Evolutionary conservation across 2,329 filamentous ascomycete species (phyloP), one percentile per base, ranked within the genome.

Genomic region (Cladophialophora exuberans): DNA sequence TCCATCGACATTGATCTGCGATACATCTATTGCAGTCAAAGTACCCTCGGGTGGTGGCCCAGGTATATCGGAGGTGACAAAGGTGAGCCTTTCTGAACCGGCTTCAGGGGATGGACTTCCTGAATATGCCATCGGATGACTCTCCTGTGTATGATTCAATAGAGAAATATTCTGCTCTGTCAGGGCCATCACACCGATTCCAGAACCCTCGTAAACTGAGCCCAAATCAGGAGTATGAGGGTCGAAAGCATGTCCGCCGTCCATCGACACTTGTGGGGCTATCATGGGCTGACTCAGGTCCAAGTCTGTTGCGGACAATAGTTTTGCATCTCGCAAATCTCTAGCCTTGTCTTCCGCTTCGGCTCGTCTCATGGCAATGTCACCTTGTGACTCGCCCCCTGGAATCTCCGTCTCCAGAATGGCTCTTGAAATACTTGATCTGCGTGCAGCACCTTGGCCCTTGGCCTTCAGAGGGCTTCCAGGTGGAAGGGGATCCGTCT

Each of bases 121-220:
- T 25, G 22, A 4, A n/a, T n/a, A n/a, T 13, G 10, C 13, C 25
- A n/a, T 13, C 13, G 39, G 3, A 20, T 51, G 30, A 15, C 25
- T 11, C 17, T 56, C 56, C 30, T 52, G 52, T 28, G 39, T 42
- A 18, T 43, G 31, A 35, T 65, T 65, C 17, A 82, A 62, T 57
- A 71, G 79, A 30, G 76, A 78, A 42, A 83, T 69, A 60, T 83
- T 83, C 63, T 80, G 80, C 58, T 80, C 76, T 1, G 80, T 83
- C 57, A 83, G 62, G 2, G 62, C 62, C 53, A 62, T 42, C 13
- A 26, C 39, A 23, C 31, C 41, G 10, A 18, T 18, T 25, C 26
- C 28, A 28, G 23, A 25, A 13, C 9, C 35, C 3, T n/a, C n/a
- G n/a, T n/a, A n/a, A n/a, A 23, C 20, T 42, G 23, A 15, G 39